Base-by-base conservation (phyloP, 2,329 filamentous ascomycete genomes). In the Fusarium annulatum region DNA sequence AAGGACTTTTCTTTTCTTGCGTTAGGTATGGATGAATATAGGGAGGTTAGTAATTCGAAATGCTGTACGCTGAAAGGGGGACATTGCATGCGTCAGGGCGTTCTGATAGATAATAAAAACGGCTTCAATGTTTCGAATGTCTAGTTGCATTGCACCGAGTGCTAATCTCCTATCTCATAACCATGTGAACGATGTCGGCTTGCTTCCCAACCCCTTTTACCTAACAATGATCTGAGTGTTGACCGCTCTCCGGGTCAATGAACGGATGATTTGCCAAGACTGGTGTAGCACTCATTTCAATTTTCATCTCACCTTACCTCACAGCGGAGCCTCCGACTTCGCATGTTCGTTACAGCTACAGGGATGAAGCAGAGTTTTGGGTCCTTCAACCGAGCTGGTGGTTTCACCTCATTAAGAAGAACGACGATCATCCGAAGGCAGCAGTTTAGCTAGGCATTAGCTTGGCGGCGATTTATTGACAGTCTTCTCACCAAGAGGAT, bases 41-140 rank as follows among this genome's bases (percentile, higher is more conserved):
- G 51, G 43, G 67, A 67, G 67, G 71, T 64, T 76, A 78, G 76
- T 78, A 77, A 78, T 78, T 57, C 68, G 75, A 61, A 74, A 71
- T 73, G 76, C 36, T 64, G 73, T 72, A 52, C 57, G 65, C 69
- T 69, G 71, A 60, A 70, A 71, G 72, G 76, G 72, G 68, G 58
- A 41, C 39, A 72, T 57, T 75, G 75, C 75, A 77, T 77, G 76
- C 75, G 66, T 63, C 63, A 74, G 73, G 76, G 76, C 76, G 76
- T 78, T 78, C 66, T 75, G 71, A 75, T 77, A 76, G 76, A 78
- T 75, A 74, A 74, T 67, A 58, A 71, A 76, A 76, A 53, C 64
- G 74, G 65, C 45, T 74, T 75, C 46, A 73, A 49, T 72, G 64
- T 72, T 74, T 74, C 48, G 30, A 57, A 64, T 41, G 46, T 43